Conservation (phyloP, 345 rosid species). For the Lumnitzera littorea region DNA sequence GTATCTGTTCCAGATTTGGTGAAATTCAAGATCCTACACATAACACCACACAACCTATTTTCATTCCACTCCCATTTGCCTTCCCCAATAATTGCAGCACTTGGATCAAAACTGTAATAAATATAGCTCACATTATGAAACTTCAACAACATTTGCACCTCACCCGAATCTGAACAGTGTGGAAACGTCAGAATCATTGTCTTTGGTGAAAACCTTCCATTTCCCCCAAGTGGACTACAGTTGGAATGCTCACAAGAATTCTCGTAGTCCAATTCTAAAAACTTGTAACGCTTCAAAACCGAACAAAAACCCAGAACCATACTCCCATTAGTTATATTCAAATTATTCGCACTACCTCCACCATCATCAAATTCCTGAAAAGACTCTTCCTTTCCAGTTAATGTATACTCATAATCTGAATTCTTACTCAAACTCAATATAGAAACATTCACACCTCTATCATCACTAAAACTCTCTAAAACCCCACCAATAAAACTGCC, state of each 20-base stretch:
- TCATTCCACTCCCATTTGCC: conserved; percentile 67
- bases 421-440: conserved; percentile 45
- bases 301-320: conserved; percentile 34
- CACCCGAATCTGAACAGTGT: conserved; percentile 36
- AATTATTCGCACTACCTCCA: conserved; percentile 22
- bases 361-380: conserved; percentile 14
- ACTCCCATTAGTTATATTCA: conserved; percentile 12
- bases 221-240: conserved; percentile 38
- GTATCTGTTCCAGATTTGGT: conserved; percentile 34
- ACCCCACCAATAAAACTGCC: conserved; percentile 57
- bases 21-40: conserved; percentile 54
- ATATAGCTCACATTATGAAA: conserved; percentile 21
- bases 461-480: conserved; percentile 39
- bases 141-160: conserved; percentile 38
- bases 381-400: conserved; percentile 34
- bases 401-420: conserved; percentile 42
- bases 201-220: conserved; percentile 24
- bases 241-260: conserved; percentile 30
- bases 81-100: conserved; percentile 55
- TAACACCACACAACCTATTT: conserved; percentile 52
- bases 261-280: conserved; percentile 38
- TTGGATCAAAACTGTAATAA: conserved; percentile 43
- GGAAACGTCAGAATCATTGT: conserved; percentile 29
- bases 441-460: conserved; percentile 32
- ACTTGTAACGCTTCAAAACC: conserved; percentile 19